phyloP scores from a whole-genome alignment of 176 grass and related monocot genomes.

The Chloris gayana region DNA sequence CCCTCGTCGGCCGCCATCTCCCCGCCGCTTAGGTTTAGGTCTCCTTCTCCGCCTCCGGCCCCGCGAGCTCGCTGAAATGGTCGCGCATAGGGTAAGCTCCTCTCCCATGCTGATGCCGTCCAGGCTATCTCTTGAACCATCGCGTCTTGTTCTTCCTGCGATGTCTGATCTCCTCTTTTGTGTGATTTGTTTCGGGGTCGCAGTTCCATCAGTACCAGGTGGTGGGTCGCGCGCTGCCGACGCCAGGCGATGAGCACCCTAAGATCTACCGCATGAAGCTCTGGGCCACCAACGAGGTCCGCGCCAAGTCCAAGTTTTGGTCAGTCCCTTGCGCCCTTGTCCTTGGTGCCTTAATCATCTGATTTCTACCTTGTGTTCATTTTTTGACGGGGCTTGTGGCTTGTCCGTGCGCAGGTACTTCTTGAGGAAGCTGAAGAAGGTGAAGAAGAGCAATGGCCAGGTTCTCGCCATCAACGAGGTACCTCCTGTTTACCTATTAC shows the following conservation, averaged over 20 bases:
- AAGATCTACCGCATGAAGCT: conserved; percentile 99
- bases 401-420: conserved; percentile 68
- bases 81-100: conserved; percentile 69
- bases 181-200: conserved; percentile 21
- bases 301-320: conserved; percentile 96
- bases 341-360: not conserved
- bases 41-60: conserved; percentile 38
- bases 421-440: conserved; percentile 93
- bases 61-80: conserved; percentile 56
- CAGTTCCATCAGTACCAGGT: conserved; percentile 99
- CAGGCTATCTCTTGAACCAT: not conserved
- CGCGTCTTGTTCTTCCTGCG: not conserved
- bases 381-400: not conserved
- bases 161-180: not conserved
- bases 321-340: conserved; percentile 9
- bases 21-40: conserved; percentile 33
- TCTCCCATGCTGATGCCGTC: not conserved
- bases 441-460: conserved; percentile 96
- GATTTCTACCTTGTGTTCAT: not conserved
- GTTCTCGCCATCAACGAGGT: conserved; percentile 93
- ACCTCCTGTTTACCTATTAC: not conserved
- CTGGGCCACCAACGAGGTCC: conserved; percentile 95
- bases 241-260: conserved; percentile 78
- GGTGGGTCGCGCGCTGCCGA: conserved; percentile 87
- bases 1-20: conserved; percentile 44